Base-by-base conservation (phyloP, 345 rosid species). In the Linum usitatissimum region DNA sequence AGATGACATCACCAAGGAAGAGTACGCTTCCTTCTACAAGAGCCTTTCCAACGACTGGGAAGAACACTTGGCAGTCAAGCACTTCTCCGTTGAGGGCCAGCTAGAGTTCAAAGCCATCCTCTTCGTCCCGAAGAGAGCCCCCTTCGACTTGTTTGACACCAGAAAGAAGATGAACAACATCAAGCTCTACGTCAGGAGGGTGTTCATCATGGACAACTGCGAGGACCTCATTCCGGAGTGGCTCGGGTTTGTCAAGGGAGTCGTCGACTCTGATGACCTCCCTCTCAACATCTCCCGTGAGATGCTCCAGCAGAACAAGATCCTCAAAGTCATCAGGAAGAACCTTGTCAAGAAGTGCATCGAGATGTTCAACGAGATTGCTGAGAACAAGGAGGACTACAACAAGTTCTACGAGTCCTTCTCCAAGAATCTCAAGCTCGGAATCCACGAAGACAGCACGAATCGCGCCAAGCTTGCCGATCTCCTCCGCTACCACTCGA, bases 201-300 rank as follows among this genome's bases (percentile, higher is more conserved):
- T 90, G 30, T 90, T 90, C 70, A 90, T 90, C 2, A 87, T 90
- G 97, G 97, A 90, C 78, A 90, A 90, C 64, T 90, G 97, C 23
- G 97, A 90, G 57, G 97, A 90, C 40, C 78, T 90, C 0, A 90
- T 87, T 4, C 91, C 93, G 0, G 96, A 90, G 72, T 90, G 78
- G 62, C 93, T 87, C 3, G 79, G 93, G 20, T 90, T 90, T 2
- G 83, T 90, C 6, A 90, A 90, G 68, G 96, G 97, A 23, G 93
- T 90, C 30, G 97, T 90, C 7, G 96, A 90, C 67, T 90, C 97
- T 3, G 97, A 90, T 51, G 97, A 90, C 64, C 57, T 90, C 69
- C 97, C 97, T 0, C 96, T 90, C 38, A 90, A 87, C 85, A 90
- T 90, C 68, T 90, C 97, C 31, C 86, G 97, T 38, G 97, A 87